phyloP scores from a whole-genome alignment of 2,329 filamentous ascomycete genomes.

The Albifimbria verrucaria region DNA sequence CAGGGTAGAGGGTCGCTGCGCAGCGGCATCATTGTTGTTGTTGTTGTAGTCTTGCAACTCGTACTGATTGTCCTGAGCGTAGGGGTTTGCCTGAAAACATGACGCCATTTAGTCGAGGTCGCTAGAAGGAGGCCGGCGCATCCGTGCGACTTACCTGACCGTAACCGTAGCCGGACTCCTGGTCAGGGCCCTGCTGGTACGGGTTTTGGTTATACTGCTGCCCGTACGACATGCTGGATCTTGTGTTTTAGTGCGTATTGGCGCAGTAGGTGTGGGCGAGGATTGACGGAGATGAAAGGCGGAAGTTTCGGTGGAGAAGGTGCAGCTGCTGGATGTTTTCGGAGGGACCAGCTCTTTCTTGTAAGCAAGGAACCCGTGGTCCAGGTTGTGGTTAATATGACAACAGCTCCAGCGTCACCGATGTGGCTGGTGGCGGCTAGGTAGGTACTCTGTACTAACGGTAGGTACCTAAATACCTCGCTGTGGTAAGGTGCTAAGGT shows the following conservation, averaged over 20 bases:
- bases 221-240: constrained; percentile 54
- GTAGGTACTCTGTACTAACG: no score
- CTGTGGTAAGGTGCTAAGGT: no score
- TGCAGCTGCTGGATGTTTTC: not conserved
- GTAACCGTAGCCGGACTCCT: constrained; percentile 44
- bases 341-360: not conserved
- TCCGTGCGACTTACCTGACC: constrained; percentile 34
- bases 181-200: constrained; percentile 52
- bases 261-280: constrained; percentile 10
- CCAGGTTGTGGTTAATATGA: not conserved
- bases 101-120: not conserved
- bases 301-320: constrained; percentile 3
- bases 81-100: constrained; percentile 22
- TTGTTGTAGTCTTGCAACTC: constrained; percentile 53
- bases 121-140: not conserved
- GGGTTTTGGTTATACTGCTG: constrained; percentile 62
- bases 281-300: constrained; percentile 9
- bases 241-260: constrained; percentile 8
- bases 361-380: not conserved
- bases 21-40: constrained; percentile 17
- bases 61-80: constrained; percentile 39
- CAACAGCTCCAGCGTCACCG: not conserved
- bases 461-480: no score
- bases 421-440: not conserved
- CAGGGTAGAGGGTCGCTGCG: constrained; percentile 30